These are phyloP conservation scores for Euphorbia celastroides DNA, from an alignment of 441 rosid species.

Conservation along the genomic window DNA sequence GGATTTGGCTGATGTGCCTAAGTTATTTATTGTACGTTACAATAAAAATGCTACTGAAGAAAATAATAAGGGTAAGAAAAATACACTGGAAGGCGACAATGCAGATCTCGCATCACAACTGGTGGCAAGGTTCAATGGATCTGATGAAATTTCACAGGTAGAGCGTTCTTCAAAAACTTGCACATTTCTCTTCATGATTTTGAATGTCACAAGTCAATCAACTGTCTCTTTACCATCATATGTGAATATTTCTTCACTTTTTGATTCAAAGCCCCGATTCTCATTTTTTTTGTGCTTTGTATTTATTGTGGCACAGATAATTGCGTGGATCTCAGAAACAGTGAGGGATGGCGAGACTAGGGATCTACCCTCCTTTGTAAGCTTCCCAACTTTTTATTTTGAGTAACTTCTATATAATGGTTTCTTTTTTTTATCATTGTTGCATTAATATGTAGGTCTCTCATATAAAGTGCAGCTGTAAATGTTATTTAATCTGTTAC, in stretches of 20 bases:
- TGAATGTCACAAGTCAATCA: background rate
- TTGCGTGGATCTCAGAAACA: conserved; percentile 72
- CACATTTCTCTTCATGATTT: conserved; percentile 13
- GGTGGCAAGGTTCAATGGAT: conserved; percentile 79
- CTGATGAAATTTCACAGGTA: conserved; percentile 70
- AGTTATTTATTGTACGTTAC: conserved; percentile 79
- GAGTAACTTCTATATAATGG: background rate
- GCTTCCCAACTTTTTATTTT: conserved; percentile 17
- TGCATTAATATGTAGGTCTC: background rate
- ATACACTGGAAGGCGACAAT: conserved; percentile 45
- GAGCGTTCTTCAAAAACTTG: conserved; percentile 1
- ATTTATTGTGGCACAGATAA: conserved; percentile 45
- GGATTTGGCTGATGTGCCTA: conserved; percentile 66
- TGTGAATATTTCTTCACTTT: background rate
- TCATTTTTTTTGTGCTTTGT: conserved; percentile 3
- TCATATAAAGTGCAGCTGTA: background rate
- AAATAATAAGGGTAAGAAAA: conserved; percentile 33
- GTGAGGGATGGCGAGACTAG: conserved; percentile 82
- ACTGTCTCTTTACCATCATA: background rate
- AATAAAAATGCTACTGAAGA: conserved; percentile 68
- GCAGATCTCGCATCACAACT: conserved; percentile 88
- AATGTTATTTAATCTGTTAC: background rate
- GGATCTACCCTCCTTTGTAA: conserved; percentile 86
- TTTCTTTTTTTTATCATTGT: background rate
- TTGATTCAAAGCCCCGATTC: background rate